Conservation (phyloP, 2,329 filamentous ascomycete species). For the Venturia carpophila region DNA sequence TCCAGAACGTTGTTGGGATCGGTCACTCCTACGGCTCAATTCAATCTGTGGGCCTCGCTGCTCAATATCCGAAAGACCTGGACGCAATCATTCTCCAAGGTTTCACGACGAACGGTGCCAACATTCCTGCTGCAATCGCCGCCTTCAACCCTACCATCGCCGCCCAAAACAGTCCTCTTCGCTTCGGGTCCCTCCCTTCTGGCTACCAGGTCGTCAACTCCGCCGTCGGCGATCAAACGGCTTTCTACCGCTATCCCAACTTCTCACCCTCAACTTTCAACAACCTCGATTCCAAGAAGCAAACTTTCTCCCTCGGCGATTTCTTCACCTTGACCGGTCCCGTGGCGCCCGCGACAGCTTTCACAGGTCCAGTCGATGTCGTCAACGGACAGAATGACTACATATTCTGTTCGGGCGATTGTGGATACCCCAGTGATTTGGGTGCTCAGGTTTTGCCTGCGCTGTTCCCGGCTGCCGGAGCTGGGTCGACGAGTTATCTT, state of each 20-base stretch:
- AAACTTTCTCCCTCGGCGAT: constrained; percentile 12
- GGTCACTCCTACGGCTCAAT: constrained; percentile 41
- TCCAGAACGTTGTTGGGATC: constrained; percentile 33
- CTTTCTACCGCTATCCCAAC: constrained; percentile 1
- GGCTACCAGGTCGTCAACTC: constrained; percentile 12
- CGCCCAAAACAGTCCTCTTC: constrained; percentile 20
- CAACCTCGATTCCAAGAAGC: background rate
- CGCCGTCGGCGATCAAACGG: background rate
- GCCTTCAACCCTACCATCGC: constrained; percentile 26
- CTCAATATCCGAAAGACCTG: constrained; percentile 44
- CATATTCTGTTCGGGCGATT: constrained; percentile 14
- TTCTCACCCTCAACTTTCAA: background rate
- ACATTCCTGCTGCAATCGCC: constrained; percentile 25
- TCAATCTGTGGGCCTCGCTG: constrained; percentile 49
- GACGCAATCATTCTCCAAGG: constrained; percentile 55
- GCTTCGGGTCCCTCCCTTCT: background rate
- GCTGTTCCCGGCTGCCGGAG: background rate
- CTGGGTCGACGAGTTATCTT: constrained; percentile 8
- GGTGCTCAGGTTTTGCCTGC: background rate
- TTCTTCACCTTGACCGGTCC: constrained; percentile 9
- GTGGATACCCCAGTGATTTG: constrained; percentile 9
- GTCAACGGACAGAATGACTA: constrained; percentile 16
- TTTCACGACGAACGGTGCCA: constrained; percentile 35
- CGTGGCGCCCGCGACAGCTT: background rate
- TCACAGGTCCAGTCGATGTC: constrained; percentile 17